Conservation (phyloP, 805 yeast species). For the Saturnispora diversa region DNA sequence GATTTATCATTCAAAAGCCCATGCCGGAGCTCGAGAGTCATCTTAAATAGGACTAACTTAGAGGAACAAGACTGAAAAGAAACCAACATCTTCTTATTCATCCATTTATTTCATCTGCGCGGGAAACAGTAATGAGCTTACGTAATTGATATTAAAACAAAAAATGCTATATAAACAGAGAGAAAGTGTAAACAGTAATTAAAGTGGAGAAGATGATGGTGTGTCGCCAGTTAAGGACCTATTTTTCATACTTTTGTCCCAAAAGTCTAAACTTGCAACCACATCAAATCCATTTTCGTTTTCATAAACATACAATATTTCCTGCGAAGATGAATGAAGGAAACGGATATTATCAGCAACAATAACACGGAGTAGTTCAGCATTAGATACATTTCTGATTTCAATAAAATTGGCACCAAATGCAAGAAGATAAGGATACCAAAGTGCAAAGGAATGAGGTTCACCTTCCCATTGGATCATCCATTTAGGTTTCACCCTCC, state of each 20-base stretch:
- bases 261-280: conserved; percentile 86
- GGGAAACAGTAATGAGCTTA: neutral
- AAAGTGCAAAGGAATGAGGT: conserved; percentile 85
- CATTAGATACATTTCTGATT: conserved; percentile 82
- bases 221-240: conserved; percentile 7
- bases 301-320: conserved; percentile 86
- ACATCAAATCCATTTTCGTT: conserved; percentile 86
- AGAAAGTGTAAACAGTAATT: neutral
- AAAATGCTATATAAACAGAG: too few relatives aligned
- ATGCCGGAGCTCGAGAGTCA: conserved; percentile 24
- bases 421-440: conserved; percentile 89
- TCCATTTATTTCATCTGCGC: too few relatives aligned
- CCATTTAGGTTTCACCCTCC: conserved; percentile 93
- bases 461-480: conserved; percentile 95
- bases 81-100: too few relatives aligned
- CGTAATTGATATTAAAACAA: neutral
- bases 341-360: conserved; percentile 87
- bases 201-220: neutral
- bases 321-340: conserved; percentile 84
- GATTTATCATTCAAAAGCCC: conserved; percentile 28
- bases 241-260: conserved; percentile 42
- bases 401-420: conserved; percentile 89
- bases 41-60: too few relatives aligned
- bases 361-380: conserved; percentile 79
- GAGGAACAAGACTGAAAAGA: too few relatives aligned